A percentile compares a stretch with the other conserved stretches of the same genome.
phyloP scores from a whole-genome alignment of 2,329 filamentous ascomycete genomes.

The Diaporthe citrichinensis region DNA sequence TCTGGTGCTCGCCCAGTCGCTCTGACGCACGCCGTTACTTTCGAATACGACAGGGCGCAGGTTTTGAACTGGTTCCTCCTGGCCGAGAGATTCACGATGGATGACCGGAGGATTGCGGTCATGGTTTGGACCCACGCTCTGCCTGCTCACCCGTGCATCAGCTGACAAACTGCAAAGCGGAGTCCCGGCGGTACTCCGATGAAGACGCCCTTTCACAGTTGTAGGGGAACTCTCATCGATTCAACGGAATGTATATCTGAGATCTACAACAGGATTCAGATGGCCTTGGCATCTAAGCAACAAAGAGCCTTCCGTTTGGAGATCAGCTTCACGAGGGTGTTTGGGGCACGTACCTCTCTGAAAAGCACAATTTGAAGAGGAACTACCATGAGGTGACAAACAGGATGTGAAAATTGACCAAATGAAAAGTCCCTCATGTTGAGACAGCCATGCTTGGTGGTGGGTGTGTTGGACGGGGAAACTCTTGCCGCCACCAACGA shows the following conservation, averaged over 20 bases:
- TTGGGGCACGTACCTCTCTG: not conserved
- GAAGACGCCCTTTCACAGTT: too few relatives aligned
- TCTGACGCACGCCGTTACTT: slow-evolving; percentile 1
- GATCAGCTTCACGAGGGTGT: not conserved
- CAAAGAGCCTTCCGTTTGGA: not conserved
- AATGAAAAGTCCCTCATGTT: not conserved
- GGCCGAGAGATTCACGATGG: not conserved
- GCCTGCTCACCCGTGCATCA: slow-evolving; percentile 19
- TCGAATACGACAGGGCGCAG: not conserved
- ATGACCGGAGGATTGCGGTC: slow-evolving; percentile 13
- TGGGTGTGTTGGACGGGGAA: not conserved
- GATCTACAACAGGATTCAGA: not conserved
- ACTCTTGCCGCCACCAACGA: not conserved
- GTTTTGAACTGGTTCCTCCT: not conserved
- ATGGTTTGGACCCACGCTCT: slow-evolving; percentile 8
- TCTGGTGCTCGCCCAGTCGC: not conserved
- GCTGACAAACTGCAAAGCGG: slow-evolving; percentile 13
- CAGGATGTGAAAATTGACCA: not conserved
- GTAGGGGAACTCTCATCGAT: not conserved
- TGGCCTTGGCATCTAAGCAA: not conserved
- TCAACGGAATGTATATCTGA: not conserved
- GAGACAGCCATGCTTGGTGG: not conserved
- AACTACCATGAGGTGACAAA: not conserved
- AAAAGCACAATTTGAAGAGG: not conserved
- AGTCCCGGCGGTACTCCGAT: not conserved